These are phyloP conservation scores for Orbilia javanica DNA, from an alignment of 2,329 filamentous ascomycete genomes.

Conservation along the genomic window DNA sequence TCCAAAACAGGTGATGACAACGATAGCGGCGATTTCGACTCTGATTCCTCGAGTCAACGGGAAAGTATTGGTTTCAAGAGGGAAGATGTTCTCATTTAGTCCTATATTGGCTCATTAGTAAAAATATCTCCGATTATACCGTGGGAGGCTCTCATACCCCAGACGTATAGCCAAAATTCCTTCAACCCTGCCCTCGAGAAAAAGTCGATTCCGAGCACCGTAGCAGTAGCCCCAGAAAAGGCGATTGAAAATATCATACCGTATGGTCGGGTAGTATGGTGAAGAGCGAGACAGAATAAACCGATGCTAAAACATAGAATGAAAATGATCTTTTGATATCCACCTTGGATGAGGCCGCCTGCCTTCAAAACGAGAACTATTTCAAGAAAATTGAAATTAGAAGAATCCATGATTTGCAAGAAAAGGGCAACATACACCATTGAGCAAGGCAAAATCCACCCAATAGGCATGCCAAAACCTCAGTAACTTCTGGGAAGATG, in stretches of 20 bases:
- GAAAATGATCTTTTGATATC: constrained; percentile 77
- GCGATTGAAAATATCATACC: constrained; percentile 81
- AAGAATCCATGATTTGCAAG: neutral
- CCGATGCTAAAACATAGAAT: constrained; percentile 78
- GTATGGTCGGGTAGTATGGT: constrained; percentile 80
- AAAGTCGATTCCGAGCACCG: constrained; percentile 88
- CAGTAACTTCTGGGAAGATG: constrained; percentile 85
- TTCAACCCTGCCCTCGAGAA: constrained; percentile 90
- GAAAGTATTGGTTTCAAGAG: constrained; percentile 80
- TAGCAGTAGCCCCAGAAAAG: constrained; percentile 82
- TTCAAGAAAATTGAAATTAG: constrained; percentile 20
- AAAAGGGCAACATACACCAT: constrained; percentile 72
- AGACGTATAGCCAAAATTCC: constrained; percentile 95
- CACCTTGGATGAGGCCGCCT: constrained; percentile 78
- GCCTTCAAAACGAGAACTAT: constrained; percentile 77
- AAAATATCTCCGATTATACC: neutral
- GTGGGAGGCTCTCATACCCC: constrained; percentile 70
- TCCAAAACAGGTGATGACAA: constrained; percentile 80
- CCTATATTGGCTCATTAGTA: constrained; percentile 64
- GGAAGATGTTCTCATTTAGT: constrained; percentile 84
- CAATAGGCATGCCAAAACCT: constrained; percentile 86
- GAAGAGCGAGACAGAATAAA: constrained; percentile 81
- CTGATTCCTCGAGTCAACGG: constrained; percentile 87
- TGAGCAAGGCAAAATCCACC: constrained; percentile 88
- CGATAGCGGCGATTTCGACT: constrained; percentile 82